Conservation (phyloP, 805 yeast genomes). For the Cyberlindnera xylosilytica region DNA sequence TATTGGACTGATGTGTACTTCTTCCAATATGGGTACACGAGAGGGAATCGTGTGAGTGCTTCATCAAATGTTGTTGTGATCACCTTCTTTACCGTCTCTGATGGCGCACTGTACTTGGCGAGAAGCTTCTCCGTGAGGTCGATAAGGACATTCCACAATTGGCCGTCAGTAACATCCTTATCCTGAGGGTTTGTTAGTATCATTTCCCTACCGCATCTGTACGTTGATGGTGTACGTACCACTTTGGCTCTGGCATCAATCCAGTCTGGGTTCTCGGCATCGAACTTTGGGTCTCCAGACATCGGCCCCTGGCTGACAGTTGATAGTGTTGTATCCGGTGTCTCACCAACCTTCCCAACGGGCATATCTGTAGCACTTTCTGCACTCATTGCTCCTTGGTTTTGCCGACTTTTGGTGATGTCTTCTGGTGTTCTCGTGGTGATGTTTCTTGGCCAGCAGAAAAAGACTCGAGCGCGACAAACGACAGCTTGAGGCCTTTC, state of each 20-base stretch:
- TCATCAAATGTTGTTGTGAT: constrained; percentile 37
- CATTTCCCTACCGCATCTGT: too few species aligned
- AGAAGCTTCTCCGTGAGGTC: constrained; percentile 31
- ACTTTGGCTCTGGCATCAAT: constrained; percentile 22
- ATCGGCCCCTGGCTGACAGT: background rate
- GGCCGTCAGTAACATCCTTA: constrained; percentile 29
- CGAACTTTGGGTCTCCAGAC: constrained; percentile 16
- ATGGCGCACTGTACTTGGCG: constrained; percentile 32
- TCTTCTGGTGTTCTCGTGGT: too few species aligned
- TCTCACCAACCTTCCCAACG: too few species aligned
- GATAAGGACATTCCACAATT: constrained; percentile 40
- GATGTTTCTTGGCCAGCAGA: too few species aligned
- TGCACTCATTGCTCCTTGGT: too few species aligned
- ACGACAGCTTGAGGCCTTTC: too few species aligned
- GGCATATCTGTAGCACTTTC: too few species aligned
- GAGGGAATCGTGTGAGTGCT: constrained; percentile 54
- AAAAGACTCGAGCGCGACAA: too few species aligned
- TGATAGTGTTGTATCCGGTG: too few species aligned
- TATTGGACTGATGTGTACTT: constrained; percentile 52
- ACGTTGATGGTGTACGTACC: too few species aligned
- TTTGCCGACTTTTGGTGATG: too few species aligned
- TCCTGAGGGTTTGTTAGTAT: constrained; percentile 10
- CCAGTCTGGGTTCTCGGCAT: constrained; percentile 26
- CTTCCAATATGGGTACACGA: constrained; percentile 62
- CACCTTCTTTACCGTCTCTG: constrained; percentile 27